Evolutionary conservation across 306 rosid species (phyloP), one percentile per base, ranked within the genome.

Genomic region (Delonix regia): DNA sequence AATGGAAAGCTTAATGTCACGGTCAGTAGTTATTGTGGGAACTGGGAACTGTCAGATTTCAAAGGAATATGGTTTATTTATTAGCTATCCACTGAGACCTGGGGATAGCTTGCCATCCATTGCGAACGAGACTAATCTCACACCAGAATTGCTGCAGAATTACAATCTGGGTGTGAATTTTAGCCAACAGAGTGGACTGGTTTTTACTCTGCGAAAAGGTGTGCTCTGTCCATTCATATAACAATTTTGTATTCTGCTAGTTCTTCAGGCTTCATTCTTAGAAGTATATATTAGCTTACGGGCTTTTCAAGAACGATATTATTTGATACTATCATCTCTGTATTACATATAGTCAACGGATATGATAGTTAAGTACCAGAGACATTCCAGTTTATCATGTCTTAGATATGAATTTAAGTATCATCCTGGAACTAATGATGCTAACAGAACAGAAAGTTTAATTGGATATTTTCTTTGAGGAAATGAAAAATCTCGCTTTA

Each of bases 61-160:
- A 7, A n/a, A 34, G 27, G 15, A 63, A 8, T 63, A 63, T 63
- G 69, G 45, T 2, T 34, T 63, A 25, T 34, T 63, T 34, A 18
- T 63, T 16, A 63, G 45, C 10, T 33, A 63, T 63, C 69, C 69
- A 63, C 47, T 63, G 18, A 9, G 45, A 11, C 3, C 8, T 63
- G 27, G 18, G 38, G 69, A 63, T 63, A 63, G 69, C 69, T 34
- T 63, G 69, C 45, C 33, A 3, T 30, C 69, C 3, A 63, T 63
- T 6, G 69, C n/a, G 45, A 15, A 63, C 7, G n/a, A 30, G 24
- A 63, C 69, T 18, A 33, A 33, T 5, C 28, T 57, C 6, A 36
- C 25, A 11, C n/a, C 64, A 5, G 4, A 7, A 33, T 25, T 57
- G 64, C n/a, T 57, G 25, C 64, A 25, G 64, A 25, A 9, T 13